These are phyloP conservation scores for Amylocystis lapponica DNA, from an alignment of 768 basidiomycete genomes.

Conservation along the genomic window DNA sequence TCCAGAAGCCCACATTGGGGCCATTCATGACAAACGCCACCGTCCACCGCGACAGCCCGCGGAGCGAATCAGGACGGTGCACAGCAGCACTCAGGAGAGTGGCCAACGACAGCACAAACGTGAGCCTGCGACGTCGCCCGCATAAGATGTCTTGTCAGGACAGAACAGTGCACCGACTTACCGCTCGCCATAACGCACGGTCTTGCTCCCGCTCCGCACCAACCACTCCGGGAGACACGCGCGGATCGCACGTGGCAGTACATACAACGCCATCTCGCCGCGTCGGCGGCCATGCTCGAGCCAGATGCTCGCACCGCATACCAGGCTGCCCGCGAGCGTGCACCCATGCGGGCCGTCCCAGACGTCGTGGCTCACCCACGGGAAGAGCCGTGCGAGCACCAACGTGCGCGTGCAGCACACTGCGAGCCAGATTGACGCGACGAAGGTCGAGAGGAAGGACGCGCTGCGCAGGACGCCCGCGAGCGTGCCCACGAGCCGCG, in stretches of 20 bases:
- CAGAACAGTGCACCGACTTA: slow-evolving; percentile 25
- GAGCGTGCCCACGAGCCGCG: slow-evolving; percentile 35
- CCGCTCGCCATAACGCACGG: slow-evolving; percentile 49
- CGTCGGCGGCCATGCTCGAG: slow-evolving; percentile 66
- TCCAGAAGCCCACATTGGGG: slow-evolving; percentile 49
- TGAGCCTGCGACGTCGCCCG: slow-evolving; percentile 32
- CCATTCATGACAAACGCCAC: slow-evolving; percentile 62
- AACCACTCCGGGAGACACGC: slow-evolving; percentile 54
- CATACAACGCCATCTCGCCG: slow-evolving; percentile 78
- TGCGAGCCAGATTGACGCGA: slow-evolving; percentile 63
- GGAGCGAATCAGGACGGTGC: slow-evolving; percentile 57
- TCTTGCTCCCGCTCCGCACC: slow-evolving; percentile 37
- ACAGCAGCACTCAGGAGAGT: slow-evolving; percentile 57
- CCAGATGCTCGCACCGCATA: slow-evolving; percentile 74
- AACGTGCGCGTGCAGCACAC: slow-evolving; percentile 69
- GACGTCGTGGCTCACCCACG: slow-evolving; percentile 65
- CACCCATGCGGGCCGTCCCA: slow-evolving; percentile 77
- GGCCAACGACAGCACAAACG: slow-evolving; percentile 60
- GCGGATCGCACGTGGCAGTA: slow-evolving; percentile 64
- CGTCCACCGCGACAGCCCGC: slow-evolving; percentile 72
- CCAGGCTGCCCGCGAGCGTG: slow-evolving; percentile 57
- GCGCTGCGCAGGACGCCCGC: slow-evolving; percentile 58
- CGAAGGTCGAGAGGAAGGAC: slow-evolving; percentile 65
- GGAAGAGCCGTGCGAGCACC: slow-evolving; percentile 56
- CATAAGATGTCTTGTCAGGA: neutral